Evolutionary conservation across 805 yeast genomes (phyloP).

Genomic region (Candida bentonensis): DNA sequence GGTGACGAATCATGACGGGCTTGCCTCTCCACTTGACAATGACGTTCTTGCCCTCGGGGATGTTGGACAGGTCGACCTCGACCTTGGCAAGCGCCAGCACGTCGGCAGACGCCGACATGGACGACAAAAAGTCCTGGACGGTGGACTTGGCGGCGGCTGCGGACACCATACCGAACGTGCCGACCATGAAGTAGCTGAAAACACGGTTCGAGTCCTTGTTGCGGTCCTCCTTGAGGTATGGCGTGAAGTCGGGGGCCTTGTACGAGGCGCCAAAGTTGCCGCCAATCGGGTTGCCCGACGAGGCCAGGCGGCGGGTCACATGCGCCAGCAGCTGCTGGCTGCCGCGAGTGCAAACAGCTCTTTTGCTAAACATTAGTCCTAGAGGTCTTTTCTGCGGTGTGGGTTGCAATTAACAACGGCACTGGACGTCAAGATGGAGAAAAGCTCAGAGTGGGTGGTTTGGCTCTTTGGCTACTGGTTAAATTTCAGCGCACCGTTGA

Average conservation of each 20-base stretch:
- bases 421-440: too few relatives aligned
- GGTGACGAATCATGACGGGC: conserved; percentile 98
- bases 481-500: background rate
- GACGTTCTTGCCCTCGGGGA: conserved; percentile 96
- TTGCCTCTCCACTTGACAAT: conserved; percentile 99
- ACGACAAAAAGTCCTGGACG: conserved; percentile 74
- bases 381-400: too few relatives aligned
- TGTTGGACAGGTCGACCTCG: conserved; percentile 84
- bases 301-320: background rate
- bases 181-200: conserved; percentile 94
- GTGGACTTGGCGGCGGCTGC: conserved; percentile 96
- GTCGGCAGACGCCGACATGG: conserved; percentile 98
- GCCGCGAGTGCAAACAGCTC: background rate
- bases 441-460: too few relatives aligned
- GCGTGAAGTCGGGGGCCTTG: conserved; percentile 83
- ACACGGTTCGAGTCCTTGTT: conserved; percentile 70
- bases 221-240: conserved; percentile 56
- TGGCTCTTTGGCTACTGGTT: background rate
- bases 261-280: conserved; percentile 40
- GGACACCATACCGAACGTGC: conserved; percentile 77
- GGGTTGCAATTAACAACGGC: too few relatives aligned
- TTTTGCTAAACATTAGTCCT: conserved; percentile 1
- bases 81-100: conserved; percentile 99
- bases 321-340: background rate
- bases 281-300: conserved; percentile 10